Base-by-base conservation (phyloP, 1,284 basidiomycete genomes). In the Pascua guehoae region DNA sequence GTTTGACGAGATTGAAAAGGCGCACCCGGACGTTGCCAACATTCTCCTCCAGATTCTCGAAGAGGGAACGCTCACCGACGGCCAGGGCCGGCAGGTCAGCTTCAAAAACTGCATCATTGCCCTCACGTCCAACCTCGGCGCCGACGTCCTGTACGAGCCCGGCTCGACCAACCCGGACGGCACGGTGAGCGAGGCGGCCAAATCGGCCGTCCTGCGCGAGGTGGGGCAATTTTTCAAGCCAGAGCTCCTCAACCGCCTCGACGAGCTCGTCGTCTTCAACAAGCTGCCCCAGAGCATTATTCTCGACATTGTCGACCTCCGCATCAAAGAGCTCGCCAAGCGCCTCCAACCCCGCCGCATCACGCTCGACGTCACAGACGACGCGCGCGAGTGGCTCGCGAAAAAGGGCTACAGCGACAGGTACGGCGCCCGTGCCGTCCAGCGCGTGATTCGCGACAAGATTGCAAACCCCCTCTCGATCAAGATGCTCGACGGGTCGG, bases 31-130 rank as follows among this genome's bases (percentile, higher is more conserved):
- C 66, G 91, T 96, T 32, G 84, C 88, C 1, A 90, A 94, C 84
- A 90, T 95, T 58, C 80, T 96, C 12, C 81, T 97, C 4, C 93
- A 96, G 74, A 88, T 97, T 55, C 83, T 97, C 39, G 92, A 97
- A 67, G 93, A 97, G 74, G 93, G 93, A 11, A 85, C 80, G 54
- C 81, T 96, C 60, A 95, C 91, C 1, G 93, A 97, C 71, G 62
- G 63, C 47, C 61, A 63, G 63, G 75, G 75, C 38, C 62, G 64
- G 47, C 64, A 72, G 56, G 74, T 78, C 63, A 76, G 72, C 56
- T 78, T 78, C 67, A 70, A 87, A 83, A 91, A 89, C 76, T 89
- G 88, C 2, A 90, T 92, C 71, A 87, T 94, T 66, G 89, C 94
- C 74, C 87, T 96, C 82, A 97, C 93, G 4, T 92, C 89, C 53